Conservation (phyloP, 441 rosid species). For the Eruca vesicaria region DNA sequence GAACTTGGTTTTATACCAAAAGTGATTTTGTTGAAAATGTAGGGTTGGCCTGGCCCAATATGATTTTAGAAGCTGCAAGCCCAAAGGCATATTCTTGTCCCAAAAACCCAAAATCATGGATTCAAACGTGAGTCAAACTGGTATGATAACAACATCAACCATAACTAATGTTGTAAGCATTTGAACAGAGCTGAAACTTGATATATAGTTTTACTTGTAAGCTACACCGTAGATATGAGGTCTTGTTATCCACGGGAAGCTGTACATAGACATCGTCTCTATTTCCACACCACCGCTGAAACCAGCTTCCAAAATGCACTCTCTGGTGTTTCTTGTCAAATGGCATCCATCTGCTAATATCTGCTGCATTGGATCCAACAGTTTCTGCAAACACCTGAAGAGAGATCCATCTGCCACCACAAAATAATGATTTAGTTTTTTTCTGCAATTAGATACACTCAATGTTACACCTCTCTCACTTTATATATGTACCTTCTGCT, state of each 20-base stretch:
- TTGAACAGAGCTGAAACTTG: background rate
- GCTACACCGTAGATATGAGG: slow-evolving; percentile 78
- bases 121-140: no score
- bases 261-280: slow-evolving; percentile 38
- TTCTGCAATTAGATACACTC: background rate
- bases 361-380: slow-evolving; percentile 70
- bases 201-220: slow-evolving; percentile 35
- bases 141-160: background rate
- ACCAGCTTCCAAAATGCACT: slow-evolving; percentile 56
- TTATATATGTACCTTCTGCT: slow-evolving; percentile 52
- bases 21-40: no score
- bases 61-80: no score
- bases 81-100: no score
- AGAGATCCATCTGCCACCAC: slow-evolving; percentile 47
- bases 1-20: no score
- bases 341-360: slow-evolving; percentile 70
- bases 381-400: slow-evolving; percentile 51
- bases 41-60: no score
- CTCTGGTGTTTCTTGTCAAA: slow-evolving; percentile 66
- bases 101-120: no score
- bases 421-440: background rate
- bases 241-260: slow-evolving; percentile 44
- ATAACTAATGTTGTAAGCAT: background rate
- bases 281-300: slow-evolving; percentile 51
- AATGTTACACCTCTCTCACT: background rate